Evolutionary conservation across 139 green algal species (phyloP).

Genomic region (Picochlorum sp.): DNA sequence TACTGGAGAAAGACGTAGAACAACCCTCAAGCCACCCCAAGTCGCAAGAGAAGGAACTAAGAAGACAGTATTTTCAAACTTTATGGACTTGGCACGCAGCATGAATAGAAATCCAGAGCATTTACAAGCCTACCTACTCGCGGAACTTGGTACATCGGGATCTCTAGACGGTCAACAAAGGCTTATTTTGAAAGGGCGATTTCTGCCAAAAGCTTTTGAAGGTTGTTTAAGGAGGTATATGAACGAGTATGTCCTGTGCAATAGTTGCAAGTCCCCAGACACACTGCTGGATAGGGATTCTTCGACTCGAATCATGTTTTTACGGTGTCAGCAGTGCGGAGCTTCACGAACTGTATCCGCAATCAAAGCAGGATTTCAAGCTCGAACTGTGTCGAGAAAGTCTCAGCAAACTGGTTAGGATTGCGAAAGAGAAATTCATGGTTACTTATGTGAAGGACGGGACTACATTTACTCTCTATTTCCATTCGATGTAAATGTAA

Average conservation of each 20-base stretch:
- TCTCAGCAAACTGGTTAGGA: conserved; percentile 18
- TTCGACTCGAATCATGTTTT: conserved; percentile 79
- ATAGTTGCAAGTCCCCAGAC: conserved; percentile 91
- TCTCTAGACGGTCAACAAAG: conserved; percentile 84
- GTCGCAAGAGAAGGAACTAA: conserved; percentile 97
- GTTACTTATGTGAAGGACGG: background rate
- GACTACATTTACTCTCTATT: background rate
- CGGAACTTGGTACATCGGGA: conserved; percentile 87
- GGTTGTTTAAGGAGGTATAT: conserved; percentile 92
- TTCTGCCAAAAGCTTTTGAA: conserved; percentile 97
- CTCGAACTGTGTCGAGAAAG: conserved; percentile 36
- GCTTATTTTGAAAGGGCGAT: conserved; percentile 93
- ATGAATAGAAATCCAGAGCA: conserved; percentile 76
- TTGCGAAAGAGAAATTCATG: background rate
- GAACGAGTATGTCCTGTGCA: conserved; percentile 98
- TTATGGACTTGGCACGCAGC: conserved; percentile 93
- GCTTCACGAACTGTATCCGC: conserved; percentile 38
- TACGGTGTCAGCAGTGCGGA: conserved; percentile 84
- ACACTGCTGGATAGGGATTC: conserved; percentile 84
- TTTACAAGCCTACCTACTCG: conserved; percentile 82
- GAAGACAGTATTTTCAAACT: conserved; percentile 99
- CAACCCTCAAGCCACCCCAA: conserved; percentile 94
- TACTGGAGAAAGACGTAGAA: conserved; percentile 84
- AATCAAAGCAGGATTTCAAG: conserved; percentile 94
- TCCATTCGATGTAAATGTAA: too few species aligned